Conservation (phyloP, 1,284 basidiomycete genomes). For the Athelia psychrophila region DNA sequence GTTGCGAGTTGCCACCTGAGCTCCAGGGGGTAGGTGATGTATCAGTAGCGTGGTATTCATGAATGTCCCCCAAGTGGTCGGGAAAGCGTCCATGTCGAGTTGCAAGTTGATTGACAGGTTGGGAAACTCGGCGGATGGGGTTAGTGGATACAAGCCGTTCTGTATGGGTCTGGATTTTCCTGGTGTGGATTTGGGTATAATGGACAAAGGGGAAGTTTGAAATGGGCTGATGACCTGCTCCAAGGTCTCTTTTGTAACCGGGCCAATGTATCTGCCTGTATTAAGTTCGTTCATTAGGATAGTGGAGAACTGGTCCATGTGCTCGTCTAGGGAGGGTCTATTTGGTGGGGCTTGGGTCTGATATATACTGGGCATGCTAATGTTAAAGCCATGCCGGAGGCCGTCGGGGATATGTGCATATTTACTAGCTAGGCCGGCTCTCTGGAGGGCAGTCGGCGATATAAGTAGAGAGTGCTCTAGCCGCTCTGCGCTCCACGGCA, state of each 20-base stretch:
- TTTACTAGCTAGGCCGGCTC: constrained; percentile 10
- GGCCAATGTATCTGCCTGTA: not conserved
- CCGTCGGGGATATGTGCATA: too few species aligned
- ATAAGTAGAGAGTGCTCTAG: constrained; percentile 11
- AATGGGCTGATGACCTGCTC: not conserved
- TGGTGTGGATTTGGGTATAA: not conserved
- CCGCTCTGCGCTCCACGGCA: constrained; percentile 19
- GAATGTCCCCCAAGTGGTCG: constrained; percentile 8
- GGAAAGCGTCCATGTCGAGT: not conserved
- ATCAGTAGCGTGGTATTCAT: not conserved
- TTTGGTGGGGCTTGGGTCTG: not conserved
- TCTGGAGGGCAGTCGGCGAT: constrained; percentile 6
- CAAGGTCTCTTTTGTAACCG: not conserved
- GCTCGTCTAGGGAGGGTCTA: not conserved
- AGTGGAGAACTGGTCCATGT: not conserved
- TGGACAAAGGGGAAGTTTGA: not conserved
- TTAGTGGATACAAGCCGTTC: constrained; percentile 6
- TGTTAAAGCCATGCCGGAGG: not conserved
- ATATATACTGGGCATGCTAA: not conserved
- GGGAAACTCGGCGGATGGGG: not conserved
- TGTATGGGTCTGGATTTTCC: constrained; percentile 9
- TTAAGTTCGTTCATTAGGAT: not conserved
- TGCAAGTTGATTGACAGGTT: not conserved
- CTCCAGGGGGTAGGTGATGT: not conserved
- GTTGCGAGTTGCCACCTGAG: not conserved